Base-by-base conservation (phyloP, 2,329 filamentous ascomycete species). In the Bisporella sp. region DNA sequence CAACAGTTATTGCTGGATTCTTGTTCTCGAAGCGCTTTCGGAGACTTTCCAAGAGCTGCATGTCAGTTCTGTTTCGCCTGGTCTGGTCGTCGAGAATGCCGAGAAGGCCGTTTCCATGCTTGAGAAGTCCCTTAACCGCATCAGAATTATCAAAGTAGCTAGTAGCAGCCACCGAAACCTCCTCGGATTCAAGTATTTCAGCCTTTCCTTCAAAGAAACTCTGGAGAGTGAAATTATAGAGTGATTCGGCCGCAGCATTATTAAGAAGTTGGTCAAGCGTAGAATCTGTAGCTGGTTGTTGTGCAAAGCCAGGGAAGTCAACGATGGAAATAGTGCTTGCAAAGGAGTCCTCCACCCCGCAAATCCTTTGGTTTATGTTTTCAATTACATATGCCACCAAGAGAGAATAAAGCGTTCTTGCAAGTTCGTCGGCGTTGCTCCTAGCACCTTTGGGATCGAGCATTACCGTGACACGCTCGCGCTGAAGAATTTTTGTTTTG, bases 131-230 rank as follows among this genome's bases (percentile, higher is more conserved):
- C 62, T 87, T 89, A 54, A 96, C 90, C 7, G 92, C 90, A 66
- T 97, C 93, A 0, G 88, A 90, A 68, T 97, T 99, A 69, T 99
- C 93, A 61, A 96, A 99, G 69, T 97, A 99, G 71, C 89, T 96
- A 0, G 92, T 96, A 1, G 91, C 85, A 2, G 91, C 80, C 3
- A 99, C 89, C 32, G 77, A 82, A 35, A 99, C 89, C 66, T 99
- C 93, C 67, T 99, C 93, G 1, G 85, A 90, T 64, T 99, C 93
- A 28, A 99, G 77, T 71, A 95, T 81, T 55, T 97, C 92, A 0
- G 91, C 90, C 68, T 93, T 95, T 59, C 85, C 84, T 64, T 96
- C 91, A 67, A 97, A 99, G 71, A 99, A 97, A 68, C 87, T 95
- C 65, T 96, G 91, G 29, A 97, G 76, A 33, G 90, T 91, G 61